Percentiles rank a stretch among this genome's conserved stretches.
phyloP scores from a whole-genome alignment of 2,329 filamentous ascomycete genomes.

The Phialophora tarda region DNA sequence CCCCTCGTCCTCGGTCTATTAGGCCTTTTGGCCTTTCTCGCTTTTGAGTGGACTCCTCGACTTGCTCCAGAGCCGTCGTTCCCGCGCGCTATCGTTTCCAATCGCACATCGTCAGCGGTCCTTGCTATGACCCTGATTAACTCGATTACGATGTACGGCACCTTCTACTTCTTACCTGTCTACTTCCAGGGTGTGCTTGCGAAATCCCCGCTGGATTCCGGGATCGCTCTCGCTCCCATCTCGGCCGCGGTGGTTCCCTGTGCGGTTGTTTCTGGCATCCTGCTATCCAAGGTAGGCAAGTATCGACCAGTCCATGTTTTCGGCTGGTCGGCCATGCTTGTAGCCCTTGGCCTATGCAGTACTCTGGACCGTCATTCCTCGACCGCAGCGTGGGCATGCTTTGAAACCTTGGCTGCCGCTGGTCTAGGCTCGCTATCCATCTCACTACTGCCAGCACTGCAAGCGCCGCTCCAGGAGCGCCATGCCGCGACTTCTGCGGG shows the following conservation, averaged over 20 bases:
- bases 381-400: constrained; percentile 38
- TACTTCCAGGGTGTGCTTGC: constrained; percentile 54
- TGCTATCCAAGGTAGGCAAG: constrained; percentile 42
- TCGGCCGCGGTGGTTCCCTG: constrained; percentile 39
- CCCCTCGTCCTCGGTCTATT: constrained; percentile 47
- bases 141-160: constrained; percentile 47
- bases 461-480: constrained; percentile 37
- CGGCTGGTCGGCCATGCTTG: constrained; percentile 38
- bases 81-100: constrained; percentile 53
- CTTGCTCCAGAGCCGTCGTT: constrained; percentile 47
- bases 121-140: constrained; percentile 49
- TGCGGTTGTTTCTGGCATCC: constrained; percentile 41
- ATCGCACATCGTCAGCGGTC: constrained; percentile 46
- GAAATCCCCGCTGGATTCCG: constrained; percentile 44
- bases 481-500: constrained; percentile 38
- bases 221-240: constrained; percentile 44
- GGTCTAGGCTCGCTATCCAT: constrained; percentile 37
- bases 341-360: constrained; percentile 41
- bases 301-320: constrained; percentile 42
- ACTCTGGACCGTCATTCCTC: constrained; percentile 37
- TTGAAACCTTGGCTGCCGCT: constrained; percentile 33
- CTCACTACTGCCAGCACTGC: constrained; percentile 37
- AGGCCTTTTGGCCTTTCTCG: constrained; percentile 43
- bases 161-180: constrained; percentile 51
- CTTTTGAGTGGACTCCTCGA: constrained; percentile 43